These are phyloP conservation scores for Acer yangbiense DNA, from an alignment of 345 rosid species.

Conservation along the genomic window DNA sequence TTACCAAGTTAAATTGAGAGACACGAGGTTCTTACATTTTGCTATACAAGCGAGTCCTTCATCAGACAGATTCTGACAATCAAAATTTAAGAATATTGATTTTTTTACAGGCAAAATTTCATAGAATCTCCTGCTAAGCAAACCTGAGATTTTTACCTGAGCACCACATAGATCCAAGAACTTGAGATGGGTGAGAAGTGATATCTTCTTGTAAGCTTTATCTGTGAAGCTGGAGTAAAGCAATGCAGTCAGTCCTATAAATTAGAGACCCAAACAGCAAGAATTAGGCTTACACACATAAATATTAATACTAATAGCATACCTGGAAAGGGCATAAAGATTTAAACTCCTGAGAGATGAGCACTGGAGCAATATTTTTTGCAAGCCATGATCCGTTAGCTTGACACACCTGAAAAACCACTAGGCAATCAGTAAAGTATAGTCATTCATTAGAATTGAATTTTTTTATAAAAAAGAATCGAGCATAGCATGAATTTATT, in stretches of 20 bases:
- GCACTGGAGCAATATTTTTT: conserved; percentile 61
- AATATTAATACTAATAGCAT: not conserved
- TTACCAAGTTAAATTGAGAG: conserved; percentile 93
- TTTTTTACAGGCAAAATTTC: conserved; percentile 6
- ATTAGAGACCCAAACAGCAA: conserved; percentile 6
- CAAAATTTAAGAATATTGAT: conserved; percentile 19
- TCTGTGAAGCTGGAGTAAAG: conserved; percentile 67
- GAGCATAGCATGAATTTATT: not conserved
- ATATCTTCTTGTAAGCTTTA: conserved; percentile 69
- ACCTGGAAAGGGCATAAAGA: conserved; percentile 92
- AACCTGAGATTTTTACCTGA: conserved; percentile 56
- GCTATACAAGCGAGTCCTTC: conserved; percentile 77
- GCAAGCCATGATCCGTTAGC: conserved; percentile 81
- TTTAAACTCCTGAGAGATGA: conserved; percentile 63
- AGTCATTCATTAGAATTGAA: not conserved
- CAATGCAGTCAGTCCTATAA: conserved; percentile 18
- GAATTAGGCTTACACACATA: conserved; percentile 10
- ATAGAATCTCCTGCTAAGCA: conserved; percentile 8
- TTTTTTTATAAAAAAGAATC: not conserved
- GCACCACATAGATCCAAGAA: conserved; percentile 94
- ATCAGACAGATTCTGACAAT: conserved; percentile 79
- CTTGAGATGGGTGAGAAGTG: conserved; percentile 52
- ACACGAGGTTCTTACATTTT: conserved; percentile 60
- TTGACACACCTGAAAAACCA: conserved; percentile 67
- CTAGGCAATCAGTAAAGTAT: conserved; percentile 10